phyloP scores from a whole-genome alignment of 768 basidiomycete species.

The Boletus vermiculosoides region DNA sequence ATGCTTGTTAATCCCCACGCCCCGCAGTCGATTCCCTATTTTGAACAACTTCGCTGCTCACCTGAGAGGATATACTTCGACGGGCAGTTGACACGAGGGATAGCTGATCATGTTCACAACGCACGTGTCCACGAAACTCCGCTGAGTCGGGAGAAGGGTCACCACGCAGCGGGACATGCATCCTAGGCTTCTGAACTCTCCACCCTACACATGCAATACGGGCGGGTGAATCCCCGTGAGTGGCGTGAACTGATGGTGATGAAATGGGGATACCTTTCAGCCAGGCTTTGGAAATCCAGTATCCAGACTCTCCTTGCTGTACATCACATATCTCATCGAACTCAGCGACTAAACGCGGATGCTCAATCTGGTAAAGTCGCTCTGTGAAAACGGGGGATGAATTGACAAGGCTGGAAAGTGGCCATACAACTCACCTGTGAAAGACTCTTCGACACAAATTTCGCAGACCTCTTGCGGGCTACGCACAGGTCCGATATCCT shows the following conservation, averaged over 20 bases:
- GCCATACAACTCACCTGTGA: conserved; percentile 47
- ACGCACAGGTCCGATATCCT: conserved; percentile 50
- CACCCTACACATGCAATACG: conserved; percentile 53
- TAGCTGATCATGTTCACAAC: conserved; percentile 69
- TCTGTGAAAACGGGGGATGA: conserved; percentile 42
- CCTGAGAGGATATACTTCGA: conserved; percentile 61
- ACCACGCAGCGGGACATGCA: conserved; percentile 56
- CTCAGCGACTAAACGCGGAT: conserved; percentile 55
- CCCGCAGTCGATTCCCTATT: conserved; percentile 13
- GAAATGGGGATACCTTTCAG: conserved; percentile 53
- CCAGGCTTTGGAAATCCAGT: conserved; percentile 82
- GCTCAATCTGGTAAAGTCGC: conserved; percentile 64
- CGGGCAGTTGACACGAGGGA: conserved; percentile 55
- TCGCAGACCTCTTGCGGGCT: conserved; percentile 55
- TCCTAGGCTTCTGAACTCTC: conserved; percentile 67
- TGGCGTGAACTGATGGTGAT: conserved; percentile 11
- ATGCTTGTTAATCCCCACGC: conserved; percentile 16
- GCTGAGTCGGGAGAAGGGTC: conserved; percentile 69
- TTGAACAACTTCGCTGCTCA: conserved; percentile 26
- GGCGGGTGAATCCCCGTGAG: conserved; percentile 8
- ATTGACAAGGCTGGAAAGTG: not conserved
- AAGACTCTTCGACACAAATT: conserved; percentile 53
- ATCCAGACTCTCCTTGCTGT: conserved; percentile 43
- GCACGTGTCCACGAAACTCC: conserved; percentile 57
- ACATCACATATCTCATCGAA: conserved; percentile 56